Evolutionary conservation across 1,284 basidiomycete genomes (phyloP).

Genomic region (Trametes pubescens): DNA sequence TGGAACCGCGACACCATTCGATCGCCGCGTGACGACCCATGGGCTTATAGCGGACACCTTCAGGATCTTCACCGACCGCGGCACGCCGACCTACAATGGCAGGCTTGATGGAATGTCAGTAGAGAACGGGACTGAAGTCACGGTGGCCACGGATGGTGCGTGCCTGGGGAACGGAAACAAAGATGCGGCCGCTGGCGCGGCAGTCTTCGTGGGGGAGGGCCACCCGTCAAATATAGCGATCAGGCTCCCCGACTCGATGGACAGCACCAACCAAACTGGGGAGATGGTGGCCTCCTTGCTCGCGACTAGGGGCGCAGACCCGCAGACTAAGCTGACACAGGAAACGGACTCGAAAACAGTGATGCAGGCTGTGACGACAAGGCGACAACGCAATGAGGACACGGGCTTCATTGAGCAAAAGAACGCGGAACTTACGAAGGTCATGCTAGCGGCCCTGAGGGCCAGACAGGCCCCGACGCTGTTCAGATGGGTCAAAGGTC

Average conservation of each 20-base stretch:
- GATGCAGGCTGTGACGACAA: slow-evolving; percentile 3
- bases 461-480: slow-evolving; percentile 25
- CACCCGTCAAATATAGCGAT: slow-evolving; percentile 10
- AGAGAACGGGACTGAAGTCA: too few relatives aligned
- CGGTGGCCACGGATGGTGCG: slow-evolving; percentile 40
- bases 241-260: neutral
- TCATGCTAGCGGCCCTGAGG: slow-evolving; percentile 20
- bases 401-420: slow-evolving; percentile 8
- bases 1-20: too few relatives aligned
- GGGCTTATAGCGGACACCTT: neutral
- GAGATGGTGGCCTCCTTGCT: slow-evolving; percentile 18
- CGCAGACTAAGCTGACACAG: neutral
- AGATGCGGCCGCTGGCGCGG: slow-evolving; percentile 27
- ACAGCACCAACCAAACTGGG: slow-evolving; percentile 27
- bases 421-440: slow-evolving; percentile 3
- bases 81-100: too few relatives aligned
- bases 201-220: slow-evolving; percentile 12
- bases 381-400: slow-evolving; percentile 16
- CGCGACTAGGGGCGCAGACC: neutral
- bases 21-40: neutral
- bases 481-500: slow-evolving; percentile 43
- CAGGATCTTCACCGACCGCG: neutral
- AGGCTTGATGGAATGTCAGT: too few relatives aligned
- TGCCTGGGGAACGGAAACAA: slow-evolving; percentile 32
- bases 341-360: slow-evolving; percentile 20